Evolutionary conservation across 768 basidiomycete species (phyloP).

Genomic region (Pulveroboletus sp.): DNA sequence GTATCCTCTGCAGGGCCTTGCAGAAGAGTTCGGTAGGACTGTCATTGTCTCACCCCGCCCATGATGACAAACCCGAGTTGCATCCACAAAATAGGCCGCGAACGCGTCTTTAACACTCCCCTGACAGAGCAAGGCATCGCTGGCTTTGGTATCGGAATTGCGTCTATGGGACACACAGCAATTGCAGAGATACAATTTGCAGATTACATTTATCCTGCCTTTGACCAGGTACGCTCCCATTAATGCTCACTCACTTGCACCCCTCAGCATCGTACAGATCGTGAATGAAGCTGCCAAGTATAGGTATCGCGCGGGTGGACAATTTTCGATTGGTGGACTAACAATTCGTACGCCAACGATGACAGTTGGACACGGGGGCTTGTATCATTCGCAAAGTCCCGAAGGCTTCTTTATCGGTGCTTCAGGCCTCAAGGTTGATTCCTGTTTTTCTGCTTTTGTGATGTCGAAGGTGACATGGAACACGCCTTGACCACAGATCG

Average conservation of each 20-base stretch:
- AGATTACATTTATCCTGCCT: slow-evolving; percentile 91
- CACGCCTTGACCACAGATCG: slow-evolving; percentile 38
- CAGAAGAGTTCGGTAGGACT: slow-evolving; percentile 82
- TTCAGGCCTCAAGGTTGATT: slow-evolving; percentile 72
- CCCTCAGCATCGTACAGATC: slow-evolving; percentile 42
- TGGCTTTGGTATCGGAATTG: slow-evolving; percentile 89
- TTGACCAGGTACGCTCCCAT: slow-evolving; percentile 68
- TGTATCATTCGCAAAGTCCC: slow-evolving; percentile 94
- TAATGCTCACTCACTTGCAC: not conserved
- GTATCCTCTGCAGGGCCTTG: slow-evolving; percentile 56
- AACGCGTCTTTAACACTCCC: slow-evolving; percentile 94
- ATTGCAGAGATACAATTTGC: slow-evolving; percentile 93
- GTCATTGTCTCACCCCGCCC: not conserved
- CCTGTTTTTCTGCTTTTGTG: not conserved
- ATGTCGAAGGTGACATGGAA: not conserved
- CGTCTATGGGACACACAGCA: slow-evolving; percentile 89
- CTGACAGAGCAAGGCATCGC: slow-evolving; percentile 91
- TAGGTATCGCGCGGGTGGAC: slow-evolving; percentile 83
- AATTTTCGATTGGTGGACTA: slow-evolving; percentile 75
- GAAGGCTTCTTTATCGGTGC: slow-evolving; percentile 94
- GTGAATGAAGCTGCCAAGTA: slow-evolving; percentile 96
- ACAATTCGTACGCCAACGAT: slow-evolving; percentile 85
- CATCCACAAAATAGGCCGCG: slow-evolving; percentile 51
- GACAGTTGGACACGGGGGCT: slow-evolving; percentile 87
- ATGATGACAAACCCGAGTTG: not conserved